Percentiles rank a stretch among this genome's conserved stretches.
phyloP scores from a whole-genome alignment of 164 flowering plant species.

The Hamamelis virginiana region DNA sequence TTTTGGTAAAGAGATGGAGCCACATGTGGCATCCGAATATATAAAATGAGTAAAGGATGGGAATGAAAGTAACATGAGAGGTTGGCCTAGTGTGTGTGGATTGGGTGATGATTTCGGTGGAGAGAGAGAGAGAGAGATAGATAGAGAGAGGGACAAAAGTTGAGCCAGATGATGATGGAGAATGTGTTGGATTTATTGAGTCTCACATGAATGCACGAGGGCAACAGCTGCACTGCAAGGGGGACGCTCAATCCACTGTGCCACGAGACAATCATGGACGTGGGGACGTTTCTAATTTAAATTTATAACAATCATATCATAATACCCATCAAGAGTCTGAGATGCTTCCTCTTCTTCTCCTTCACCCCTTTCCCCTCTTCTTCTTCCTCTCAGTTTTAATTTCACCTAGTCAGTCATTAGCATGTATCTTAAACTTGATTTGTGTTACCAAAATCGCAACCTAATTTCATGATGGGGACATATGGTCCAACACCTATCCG shows the following conservation, averaged over 20 bases:
- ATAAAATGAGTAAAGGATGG: constrained; percentile 19
- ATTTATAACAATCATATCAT: constrained; percentile 8
- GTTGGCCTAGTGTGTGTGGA: constrained; percentile 25
- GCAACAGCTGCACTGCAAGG: constrained; percentile 33
- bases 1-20: constrained; percentile 17
- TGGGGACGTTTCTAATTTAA: constrained; percentile 31
- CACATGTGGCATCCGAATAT: constrained; percentile 15
- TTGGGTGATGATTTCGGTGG: constrained; percentile 21
- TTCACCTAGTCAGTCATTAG: too few relatives aligned
- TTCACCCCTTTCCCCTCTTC: too few relatives aligned
- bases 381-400: too few relatives aligned
- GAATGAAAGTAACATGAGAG: constrained; percentile 42
- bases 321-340: not conserved
- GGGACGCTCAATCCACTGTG: constrained; percentile 22
- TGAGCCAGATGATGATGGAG: constrained; percentile 34
- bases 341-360: not conserved
- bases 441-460: too few relatives aligned
- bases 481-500: too few relatives aligned
- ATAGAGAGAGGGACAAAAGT: constrained; percentile 20
- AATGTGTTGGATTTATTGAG: constrained; percentile 46
- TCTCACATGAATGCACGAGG: constrained; percentile 73
- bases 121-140: constrained; percentile 11
- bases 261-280: constrained; percentile 49
- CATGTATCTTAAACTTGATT: too few relatives aligned
- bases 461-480: too few relatives aligned